Base-by-base conservation (phyloP, 169 alveolate genomes). In the Plasmodium gonderi region DNA sequence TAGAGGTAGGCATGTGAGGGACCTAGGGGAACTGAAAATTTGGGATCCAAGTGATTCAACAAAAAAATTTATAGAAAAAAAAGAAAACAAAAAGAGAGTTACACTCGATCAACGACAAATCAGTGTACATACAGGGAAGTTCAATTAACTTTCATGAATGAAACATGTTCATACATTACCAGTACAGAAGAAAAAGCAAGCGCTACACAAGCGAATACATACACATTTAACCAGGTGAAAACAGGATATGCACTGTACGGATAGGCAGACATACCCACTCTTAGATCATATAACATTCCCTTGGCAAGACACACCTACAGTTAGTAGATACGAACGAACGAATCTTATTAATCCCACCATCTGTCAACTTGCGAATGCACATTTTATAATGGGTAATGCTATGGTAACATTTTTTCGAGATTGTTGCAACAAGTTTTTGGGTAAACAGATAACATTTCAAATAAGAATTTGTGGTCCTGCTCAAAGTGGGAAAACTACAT, bases 381-480 rank as follows among this genome's bases (percentile, higher is more conserved):
- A 47, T 64, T 40, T 12, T 51, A 78, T 42, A 45, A 83, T 83
- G 92, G 92, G 92, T 17, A 83, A 83, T 83, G 45, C 54, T 45
- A 60, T 83, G 40, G 45, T 3, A 42, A 11, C 64, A 1, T 47
- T 83, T 40, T 47, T 74, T 54, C 51, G 83, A 83, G 92, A 83
- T 49, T 83, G 92, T 33, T 83, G 92, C 64, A 72, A 83, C 42
- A 68, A 49, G 76, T 83, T 69, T 64, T 83, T 83, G 9, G 64
- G 76, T 17, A 83, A 72, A 68, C 75, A 72, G 38, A 83, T 83
- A 12, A 72, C 40, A 40, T 83, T 83, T 75, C 92, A 83, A 83
- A 83, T 83, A 29, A 69, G 92, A 83, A 74, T 83, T 45, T 83
- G 92, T 83, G 92, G 92, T 20, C 92, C 92, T 14, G 92, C 92